These are phyloP conservation scores for Ophiocordyceps camponoti-floridani DNA, from an alignment of 2,329 filamentous ascomycete species.

Conservation along the genomic window DNA sequence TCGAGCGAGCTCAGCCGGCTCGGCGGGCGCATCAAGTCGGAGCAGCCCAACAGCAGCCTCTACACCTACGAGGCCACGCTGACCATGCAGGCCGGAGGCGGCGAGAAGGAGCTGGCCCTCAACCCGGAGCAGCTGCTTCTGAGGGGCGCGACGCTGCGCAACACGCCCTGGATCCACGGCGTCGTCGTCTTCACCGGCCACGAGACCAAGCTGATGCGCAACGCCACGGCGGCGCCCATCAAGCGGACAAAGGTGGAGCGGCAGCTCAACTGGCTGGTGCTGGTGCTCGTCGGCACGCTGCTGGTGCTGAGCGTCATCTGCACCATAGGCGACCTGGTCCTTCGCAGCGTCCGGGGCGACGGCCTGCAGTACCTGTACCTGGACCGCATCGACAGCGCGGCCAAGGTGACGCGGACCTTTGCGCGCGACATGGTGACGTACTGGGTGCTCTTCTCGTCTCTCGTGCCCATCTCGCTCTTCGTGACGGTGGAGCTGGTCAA, in stretches of 20 bases:
- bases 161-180: slow-evolving; percentile 94
- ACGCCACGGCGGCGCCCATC: slow-evolving; percentile 91
- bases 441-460: slow-evolving; percentile 91
- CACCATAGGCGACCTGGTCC: slow-evolving; percentile 77
- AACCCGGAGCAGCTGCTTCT: slow-evolving; percentile 86
- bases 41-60: slow-evolving; percentile 94
- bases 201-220: slow-evolving; percentile 97
- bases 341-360: slow-evolving; percentile 43
- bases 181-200: slow-evolving; percentile 87
- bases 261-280: slow-evolving; percentile 82
- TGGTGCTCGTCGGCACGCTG: slow-evolving; percentile 75
- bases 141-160: slow-evolving; percentile 81
- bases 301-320: slow-evolving; percentile 73
- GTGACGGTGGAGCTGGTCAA: slow-evolving; percentile 97
- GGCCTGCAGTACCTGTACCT: slow-evolving; percentile 60
- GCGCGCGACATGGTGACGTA: slow-evolving; percentile 93
- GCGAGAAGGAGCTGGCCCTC: slow-evolving; percentile 80
- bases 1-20: slow-evolving; percentile 71
- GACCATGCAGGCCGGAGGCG: slow-evolving; percentile 76
- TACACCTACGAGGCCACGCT: slow-evolving; percentile 97
- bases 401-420: slow-evolving; percentile 54
- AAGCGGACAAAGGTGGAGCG: slow-evolving; percentile 93
- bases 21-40: slow-evolving; percentile 73
- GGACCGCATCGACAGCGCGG: slow-evolving; percentile 34
- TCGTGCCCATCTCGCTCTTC: slow-evolving; percentile 94